These are phyloP conservation scores for Marasmius fiardii DNA, from an alignment of 1,284 basidiomycete genomes.

Conservation along the genomic window DNA sequence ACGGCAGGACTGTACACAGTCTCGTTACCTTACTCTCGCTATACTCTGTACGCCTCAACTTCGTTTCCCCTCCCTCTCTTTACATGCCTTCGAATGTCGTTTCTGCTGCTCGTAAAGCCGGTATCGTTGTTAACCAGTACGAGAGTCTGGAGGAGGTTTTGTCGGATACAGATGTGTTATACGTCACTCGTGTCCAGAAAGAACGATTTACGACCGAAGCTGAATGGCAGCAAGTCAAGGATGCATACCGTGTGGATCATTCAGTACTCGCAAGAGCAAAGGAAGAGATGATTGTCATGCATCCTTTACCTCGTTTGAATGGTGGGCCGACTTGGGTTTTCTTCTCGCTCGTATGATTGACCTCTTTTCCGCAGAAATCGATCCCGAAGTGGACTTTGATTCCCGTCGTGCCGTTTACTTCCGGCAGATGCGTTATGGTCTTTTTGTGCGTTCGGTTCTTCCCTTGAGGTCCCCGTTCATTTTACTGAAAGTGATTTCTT, in stretches of 20 bases:
- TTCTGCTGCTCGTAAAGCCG: conserved; percentile 77
- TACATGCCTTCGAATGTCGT: conserved; percentile 91
- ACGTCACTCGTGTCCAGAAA: conserved; percentile 95
- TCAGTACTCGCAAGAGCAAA: conserved; percentile 90
- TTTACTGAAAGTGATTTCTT: conserved; percentile 3
- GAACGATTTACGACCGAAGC: conserved; percentile 84
- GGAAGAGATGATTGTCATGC: conserved; percentile 98
- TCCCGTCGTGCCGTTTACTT: conserved; percentile 94
- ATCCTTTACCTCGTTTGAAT: conserved; percentile 92
- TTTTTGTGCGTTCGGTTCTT: conserved; percentile 69
- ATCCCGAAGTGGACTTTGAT: conserved; percentile 98
- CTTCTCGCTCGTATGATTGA: conserved; percentile 5
- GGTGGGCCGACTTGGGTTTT: conserved; percentile 41
- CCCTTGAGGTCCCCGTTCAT: not conserved
- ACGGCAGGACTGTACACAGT: conserved; percentile 96
- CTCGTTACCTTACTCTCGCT: conserved; percentile 90
- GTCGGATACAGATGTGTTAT: conserved; percentile 93
- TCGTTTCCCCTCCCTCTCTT: conserved; percentile 89
- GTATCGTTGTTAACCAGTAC: conserved; percentile 77
- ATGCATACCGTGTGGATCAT: conserved; percentile 93
- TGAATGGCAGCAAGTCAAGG: conserved; percentile 92
- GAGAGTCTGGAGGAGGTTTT: conserved; percentile 90
- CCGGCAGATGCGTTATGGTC: conserved; percentile 97
- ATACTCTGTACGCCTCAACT: conserved; percentile 95
- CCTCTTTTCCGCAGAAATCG: conserved; percentile 68